A percentile compares a stretch with the other conserved stretches of the same genome.
phyloP scores from a whole-genome alignment of 2,329 filamentous ascomycete species.

The Aspergillus costaricaensis region DNA sequence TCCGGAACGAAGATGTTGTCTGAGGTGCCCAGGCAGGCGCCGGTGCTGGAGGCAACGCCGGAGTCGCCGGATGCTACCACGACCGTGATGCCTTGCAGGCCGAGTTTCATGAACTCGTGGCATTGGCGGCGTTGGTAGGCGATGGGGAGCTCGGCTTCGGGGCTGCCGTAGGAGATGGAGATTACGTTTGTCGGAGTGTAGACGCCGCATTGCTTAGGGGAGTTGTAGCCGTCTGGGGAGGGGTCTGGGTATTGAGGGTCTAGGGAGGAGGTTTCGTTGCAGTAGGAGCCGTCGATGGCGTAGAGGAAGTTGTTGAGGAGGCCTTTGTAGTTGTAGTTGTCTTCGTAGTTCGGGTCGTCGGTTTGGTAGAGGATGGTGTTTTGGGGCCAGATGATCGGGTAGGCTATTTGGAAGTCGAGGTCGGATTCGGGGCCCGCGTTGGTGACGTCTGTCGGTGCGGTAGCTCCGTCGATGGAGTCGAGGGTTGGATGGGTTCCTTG shows the following conservation, averaged over 20 bases:
- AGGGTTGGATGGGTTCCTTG: constrained; percentile 43
- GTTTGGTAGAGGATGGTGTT: constrained; percentile 51
- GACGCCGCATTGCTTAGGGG: constrained; percentile 46
- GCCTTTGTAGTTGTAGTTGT: constrained; percentile 40
- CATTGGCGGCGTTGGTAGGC: constrained; percentile 44
- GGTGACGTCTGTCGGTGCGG: constrained; percentile 33
- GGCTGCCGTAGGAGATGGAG: constrained; percentile 39
- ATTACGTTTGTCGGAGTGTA: constrained; percentile 41
- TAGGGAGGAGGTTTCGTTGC: constrained; percentile 44
- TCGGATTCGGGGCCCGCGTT: constrained; percentile 43
- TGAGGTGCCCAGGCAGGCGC: constrained; percentile 37
- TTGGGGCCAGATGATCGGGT: constrained; percentile 53
- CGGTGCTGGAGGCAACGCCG: constrained; percentile 41
- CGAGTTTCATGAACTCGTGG: constrained; percentile 52
- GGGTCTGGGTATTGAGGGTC: constrained; percentile 49
- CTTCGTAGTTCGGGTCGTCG: constrained; percentile 45
- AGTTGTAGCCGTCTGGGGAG: constrained; percentile 43
- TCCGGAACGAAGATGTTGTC: constrained; percentile 41
- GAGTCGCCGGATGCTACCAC: constrained; percentile 52
- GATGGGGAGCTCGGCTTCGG: constrained; percentile 37
- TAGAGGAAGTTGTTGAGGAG: constrained; percentile 53
- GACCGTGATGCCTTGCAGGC: constrained; percentile 51
- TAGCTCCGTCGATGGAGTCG: constrained; percentile 44
- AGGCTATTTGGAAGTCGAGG: constrained; percentile 50
- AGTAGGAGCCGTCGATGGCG: constrained; percentile 53